phyloP scores from a whole-genome alignment of 495 filamentous ascomycete genomes.

The Daldinia caldariorum region DNA sequence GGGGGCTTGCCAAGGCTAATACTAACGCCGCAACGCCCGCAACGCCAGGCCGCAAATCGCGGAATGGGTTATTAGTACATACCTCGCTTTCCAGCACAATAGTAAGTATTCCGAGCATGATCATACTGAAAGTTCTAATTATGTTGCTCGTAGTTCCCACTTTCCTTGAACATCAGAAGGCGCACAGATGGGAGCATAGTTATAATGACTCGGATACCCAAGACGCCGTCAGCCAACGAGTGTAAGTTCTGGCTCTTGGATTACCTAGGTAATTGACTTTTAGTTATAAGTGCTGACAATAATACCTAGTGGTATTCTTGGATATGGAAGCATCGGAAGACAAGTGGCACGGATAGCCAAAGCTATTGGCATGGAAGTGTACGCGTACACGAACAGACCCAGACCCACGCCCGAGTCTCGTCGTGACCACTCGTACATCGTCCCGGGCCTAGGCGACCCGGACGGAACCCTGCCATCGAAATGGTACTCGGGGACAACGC shows the following conservation, averaged over 20 bases:
- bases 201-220: slow-evolving; percentile 48
- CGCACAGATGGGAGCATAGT: slow-evolving; percentile 60
- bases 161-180: slow-evolving; percentile 62
- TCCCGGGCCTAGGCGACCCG: slow-evolving; percentile 79
- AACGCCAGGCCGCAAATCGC: slow-evolving; percentile 73
- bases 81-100: slow-evolving; percentile 59
- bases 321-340: slow-evolving; percentile 85
- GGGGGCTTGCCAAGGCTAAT: slow-evolving; percentile 1
- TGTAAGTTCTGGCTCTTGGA: slow-evolving; percentile 48
- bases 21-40: too few species aligned
- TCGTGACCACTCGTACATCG: slow-evolving; percentile 71
- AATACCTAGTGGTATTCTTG: slow-evolving; percentile 73
- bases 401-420: slow-evolving; percentile 63
- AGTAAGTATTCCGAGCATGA: slow-evolving; percentile 41
- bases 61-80: slow-evolving; percentile 74
- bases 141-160: slow-evolving; percentile 56
- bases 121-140: neutral
- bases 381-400: slow-evolving; percentile 80
- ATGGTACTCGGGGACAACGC: slow-evolving; percentile 77
- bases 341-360: slow-evolving; percentile 75
- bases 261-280: too few species aligned
- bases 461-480: slow-evolving; percentile 74
- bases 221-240: slow-evolving; percentile 58
- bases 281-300: neutral
- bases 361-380: slow-evolving; percentile 81